phyloP scores from a whole-genome alignment of 2,329 filamentous ascomycete genomes.

The Penicillium paneum region DNA sequence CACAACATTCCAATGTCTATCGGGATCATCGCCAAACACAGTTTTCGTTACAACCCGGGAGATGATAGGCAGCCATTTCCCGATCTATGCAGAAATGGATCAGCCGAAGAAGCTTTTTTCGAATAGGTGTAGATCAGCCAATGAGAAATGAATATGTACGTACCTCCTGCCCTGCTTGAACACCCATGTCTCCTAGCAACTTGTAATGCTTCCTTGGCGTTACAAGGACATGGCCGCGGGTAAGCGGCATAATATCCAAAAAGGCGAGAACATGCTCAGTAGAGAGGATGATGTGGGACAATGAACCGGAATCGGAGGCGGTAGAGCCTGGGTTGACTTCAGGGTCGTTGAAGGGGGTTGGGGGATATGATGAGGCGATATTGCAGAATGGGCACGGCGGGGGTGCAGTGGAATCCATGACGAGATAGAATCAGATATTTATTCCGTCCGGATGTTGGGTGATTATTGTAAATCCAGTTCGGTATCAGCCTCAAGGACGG shows the following conservation, averaged over 20 bases:
- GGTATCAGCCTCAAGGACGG: not conserved
- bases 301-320: slow-evolving; percentile 11
- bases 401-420: slow-evolving; percentile 16
- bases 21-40: slow-evolving; percentile 51
- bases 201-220: slow-evolving; percentile 73
- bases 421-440: not conserved
- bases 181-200: slow-evolving; percentile 69
- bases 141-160: slow-evolving; percentile 40
- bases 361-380: slow-evolving; percentile 53
- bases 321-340: slow-evolving; percentile 23
- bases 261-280: slow-evolving; percentile 79
- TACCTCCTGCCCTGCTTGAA: slow-evolving; percentile 63
- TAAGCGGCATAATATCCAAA: slow-evolving; percentile 87
- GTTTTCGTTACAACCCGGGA: slow-evolving; percentile 71
- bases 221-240: slow-evolving; percentile 76
- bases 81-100: slow-evolving; percentile 32
- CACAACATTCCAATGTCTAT: slow-evolving; percentile 85
- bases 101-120: slow-evolving; percentile 1
- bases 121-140: not conserved
- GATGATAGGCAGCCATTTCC: slow-evolving; percentile 47
- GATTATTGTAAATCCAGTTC: too few species aligned
- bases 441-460: not conserved
- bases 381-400: slow-evolving; percentile 56
- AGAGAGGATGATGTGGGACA: slow-evolving; percentile 65
- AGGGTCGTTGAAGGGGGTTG: slow-evolving; percentile 27